Evolutionary conservation across 2,329 filamentous ascomycete genomes (phyloP), one percentile per base, ranked within the genome.

Genomic region (Aplosporella prunicola): DNA sequence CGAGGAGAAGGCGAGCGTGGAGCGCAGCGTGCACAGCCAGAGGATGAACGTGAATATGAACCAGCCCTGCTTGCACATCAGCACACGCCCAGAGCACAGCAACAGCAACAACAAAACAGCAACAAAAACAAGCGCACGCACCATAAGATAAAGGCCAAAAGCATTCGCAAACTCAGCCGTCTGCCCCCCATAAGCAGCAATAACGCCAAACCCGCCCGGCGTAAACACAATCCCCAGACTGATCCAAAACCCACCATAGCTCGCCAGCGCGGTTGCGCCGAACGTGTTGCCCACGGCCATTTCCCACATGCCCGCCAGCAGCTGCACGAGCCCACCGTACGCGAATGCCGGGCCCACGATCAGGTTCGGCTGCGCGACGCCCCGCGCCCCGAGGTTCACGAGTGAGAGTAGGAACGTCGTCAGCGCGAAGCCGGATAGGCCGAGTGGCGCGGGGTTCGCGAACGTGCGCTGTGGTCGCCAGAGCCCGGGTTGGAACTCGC

Each of bases 41-140:
- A 73, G 67, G 27, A 73, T 44, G 41, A 66, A 51, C 20, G 68
- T 72, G 42, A 73, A 60, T 47, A 73, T 67, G 47, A 64, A 69
- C 69, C 69, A 72, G 22, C 22, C 22, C 22, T 24, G 22, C n/a
- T 8, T 8, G 22, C n/a, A 57, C 80, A n/a, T 8, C 8, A n/a
- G 14, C 11, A 51, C 42, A 72, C 67, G 11, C 75, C 76, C 41
- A 89, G n/a, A n/a, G n/a, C n/a, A n/a, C n/a, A n/a, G n/a, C n/a
- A n/a, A n/a, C n/a, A 66, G 71, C 82, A 89, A 56, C 88, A 76
- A 39, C 79, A 82, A 38, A 88, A 64, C 0, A 76, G 78, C 32
- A 78, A 24, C 8, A n/a, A n/a, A 42, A 74, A 54, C 46, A 65
- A 73, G 41, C 72, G 64, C n/a, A 43, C 35, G 11, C 43, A 69